Evolutionary conservation across 2,329 filamentous ascomycete genomes (phyloP), one percentile per base, ranked within the genome.

Genomic region (Xylaria polymorpha): DNA sequence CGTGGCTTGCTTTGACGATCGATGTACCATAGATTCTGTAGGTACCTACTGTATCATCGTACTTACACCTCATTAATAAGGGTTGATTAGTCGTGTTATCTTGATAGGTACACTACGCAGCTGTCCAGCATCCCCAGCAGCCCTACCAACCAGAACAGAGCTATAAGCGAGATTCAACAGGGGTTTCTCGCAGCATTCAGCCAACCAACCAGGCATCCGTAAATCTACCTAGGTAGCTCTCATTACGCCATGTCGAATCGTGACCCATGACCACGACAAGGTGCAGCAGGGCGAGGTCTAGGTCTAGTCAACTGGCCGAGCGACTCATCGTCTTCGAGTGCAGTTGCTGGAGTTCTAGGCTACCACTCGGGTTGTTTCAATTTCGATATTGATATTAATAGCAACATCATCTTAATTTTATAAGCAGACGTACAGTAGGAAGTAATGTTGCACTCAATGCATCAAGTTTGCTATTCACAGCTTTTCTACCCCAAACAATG

Each of bases 141-240:
- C 59, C 59, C 53, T 67, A 63, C 59, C 37, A 46, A 60, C 60
- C 60, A 55, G 48, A 59, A 56, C 48, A 44, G 37, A 22, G 18
- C 32, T 50, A 35, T 64, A 67, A 64, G 53, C 66, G 55, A 67
- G 35, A 67, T 67, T 46, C 55, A 39, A n/a, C 46, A 10, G 32
- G 37, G 59, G 22, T 43, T 51, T 14, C 32, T 29, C 37, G 29
- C 50, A 55, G n/a, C 50, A 14, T 58, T 39, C 51, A 56, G 51
- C 64, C 59, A 67, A 44, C 35, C 25, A 53, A 18, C n/a, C n/a
- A n/a, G n/a, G n/a, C n/a, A n/a, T n/a, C n/a, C n/a, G n/a, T n/a
- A n/a, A n/a, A n/a, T n/a, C n/a, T n/a, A n/a, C n/a, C n/a, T n/a
- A n/a, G n/a, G n/a, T n/a, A n/a, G n/a, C n/a, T n/a, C n/a, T n/a